Evolutionary conservation across 768 basidiomycete species (phyloP).

Genomic region (Clavulina sp.): DNA sequence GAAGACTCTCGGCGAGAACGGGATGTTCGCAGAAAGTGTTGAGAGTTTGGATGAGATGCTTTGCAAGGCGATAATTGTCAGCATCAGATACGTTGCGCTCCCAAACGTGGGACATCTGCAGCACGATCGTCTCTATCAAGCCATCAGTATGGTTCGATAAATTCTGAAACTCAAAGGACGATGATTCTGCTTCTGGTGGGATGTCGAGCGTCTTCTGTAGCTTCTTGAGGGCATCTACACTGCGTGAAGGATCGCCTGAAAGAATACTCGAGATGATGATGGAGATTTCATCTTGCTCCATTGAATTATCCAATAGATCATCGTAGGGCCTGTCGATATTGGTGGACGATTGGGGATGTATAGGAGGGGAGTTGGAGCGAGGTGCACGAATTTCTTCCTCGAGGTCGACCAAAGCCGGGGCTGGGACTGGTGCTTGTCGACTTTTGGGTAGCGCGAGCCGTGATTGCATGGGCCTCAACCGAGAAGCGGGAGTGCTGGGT

Average conservation of each 20-base stretch:
- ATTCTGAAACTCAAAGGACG: conserved; percentile 55
- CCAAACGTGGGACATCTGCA: conserved; percentile 86
- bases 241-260: conserved; percentile 66
- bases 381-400: not conserved
- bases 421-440: no score
- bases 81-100: conserved; percentile 55
- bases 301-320: not conserved
- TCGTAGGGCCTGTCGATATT: no score
- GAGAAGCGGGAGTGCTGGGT: no score
- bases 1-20: conserved; percentile 71
- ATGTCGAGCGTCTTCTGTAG: conserved; percentile 73
- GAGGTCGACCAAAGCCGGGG: not conserved
- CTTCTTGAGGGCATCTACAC: conserved; percentile 87
- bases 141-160: conserved; percentile 65
- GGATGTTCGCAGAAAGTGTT: conserved; percentile 88
- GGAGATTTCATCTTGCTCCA: conserved; percentile 35
- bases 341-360: no score
- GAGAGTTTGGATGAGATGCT: conserved; percentile 92
- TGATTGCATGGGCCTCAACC: not conserved
- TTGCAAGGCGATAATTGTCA: conserved; percentile 83
- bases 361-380: conserved; percentile 5
- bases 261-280: conserved; percentile 77
- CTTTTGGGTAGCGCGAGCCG: not conserved
- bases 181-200: conserved; percentile 53
- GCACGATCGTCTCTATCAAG: conserved; percentile 74